Base-by-base conservation (phyloP, 148 eudicot genomes). In the Nepenthes gracilis region DNA sequence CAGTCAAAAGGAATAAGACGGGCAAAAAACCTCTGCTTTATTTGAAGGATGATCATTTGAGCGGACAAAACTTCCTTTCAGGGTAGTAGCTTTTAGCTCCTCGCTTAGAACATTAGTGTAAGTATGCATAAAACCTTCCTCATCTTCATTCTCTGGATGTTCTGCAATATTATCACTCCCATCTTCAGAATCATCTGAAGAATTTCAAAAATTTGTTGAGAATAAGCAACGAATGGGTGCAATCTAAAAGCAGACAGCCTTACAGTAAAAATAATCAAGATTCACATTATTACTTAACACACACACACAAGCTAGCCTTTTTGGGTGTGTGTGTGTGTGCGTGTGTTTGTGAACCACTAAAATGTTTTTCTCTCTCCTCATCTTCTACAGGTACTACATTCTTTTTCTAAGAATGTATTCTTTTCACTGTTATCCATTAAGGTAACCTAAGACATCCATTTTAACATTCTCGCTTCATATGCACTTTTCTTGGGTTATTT, bases 101-200 rank as follows among this genome's bases (percentile, higher is more conserved):
- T 85, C 79, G 50, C 77, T 84, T 23, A 92, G 78, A 48, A 58
- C 84, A 55, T 86, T 85, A 11, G 96, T 75, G 72, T 92, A 92
- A 10, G 94, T 64, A 67, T 67, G 51, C 91, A 86, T 85, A 73
- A 88, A 92, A 52, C 47, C 67, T 69, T 62, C 55, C 62, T 61
- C 75, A 12, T 62, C 72, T 49, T 78, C 64, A 43, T 73, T 75
- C 12, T 81, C 81, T 33, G 70, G 61, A 35, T 58, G 63, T 65
- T 77, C 93, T 66, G 81, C 90, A 6, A 65, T 69, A 58, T 33
- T 35, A 54, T 88, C 90, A 74, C 81, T 85, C 51, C 63, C 88
- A 62, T 78, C 82, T 63, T 88, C 96, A 0, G 85, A 83, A 11
- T 79, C 91, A 67, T 82, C 97, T 89, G 72, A 69, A 43, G 23